A percentile compares a stretch with the other conserved stretches of the same genome.
Conservation (phyloP, 2,329 filamentous ascomycete genomes). For the Eurotiales sp. region DNA sequence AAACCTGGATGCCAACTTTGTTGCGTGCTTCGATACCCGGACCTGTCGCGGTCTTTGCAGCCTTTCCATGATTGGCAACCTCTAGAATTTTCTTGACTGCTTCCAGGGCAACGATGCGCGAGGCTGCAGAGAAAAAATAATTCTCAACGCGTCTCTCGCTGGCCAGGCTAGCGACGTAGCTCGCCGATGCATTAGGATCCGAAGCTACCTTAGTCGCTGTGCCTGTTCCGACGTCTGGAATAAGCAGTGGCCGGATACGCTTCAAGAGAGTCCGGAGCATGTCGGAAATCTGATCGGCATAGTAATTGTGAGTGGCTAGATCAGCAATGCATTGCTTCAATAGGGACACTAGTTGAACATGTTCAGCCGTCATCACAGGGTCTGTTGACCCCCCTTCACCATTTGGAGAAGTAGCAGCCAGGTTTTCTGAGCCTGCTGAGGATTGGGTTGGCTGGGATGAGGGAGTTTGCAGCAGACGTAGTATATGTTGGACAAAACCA, state of each 20-base stretch:
- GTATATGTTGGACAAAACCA: constrained; percentile 78
- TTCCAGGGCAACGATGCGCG: constrained; percentile 63
- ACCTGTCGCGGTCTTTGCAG: constrained; percentile 50
- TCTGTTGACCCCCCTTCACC: constrained; percentile 11
- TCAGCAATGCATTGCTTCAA: constrained; percentile 84
- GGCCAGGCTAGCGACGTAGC: constrained; percentile 38
- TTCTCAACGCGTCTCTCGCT: constrained; percentile 53
- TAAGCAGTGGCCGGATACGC: constrained; percentile 65
- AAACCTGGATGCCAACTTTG: constrained; percentile 73
- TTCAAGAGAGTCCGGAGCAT: constrained; percentile 81
- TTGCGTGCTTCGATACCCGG: constrained; percentile 66
- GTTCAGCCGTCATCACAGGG: constrained; percentile 19
- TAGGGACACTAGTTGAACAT: constrained; percentile 61
- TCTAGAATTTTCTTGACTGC: constrained; percentile 78
- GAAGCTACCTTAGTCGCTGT: constrained; percentile 46
- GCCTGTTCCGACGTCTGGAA: constrained; percentile 40
- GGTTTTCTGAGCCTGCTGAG: neutral
- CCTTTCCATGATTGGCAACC: constrained; percentile 69
- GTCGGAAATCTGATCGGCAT: constrained; percentile 91
- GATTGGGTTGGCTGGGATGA: constrained; percentile 20
- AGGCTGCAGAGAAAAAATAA: constrained; percentile 62
- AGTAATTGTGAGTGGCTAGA: constrained; percentile 91
- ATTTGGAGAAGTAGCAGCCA: constrained; percentile 19
- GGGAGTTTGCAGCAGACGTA: constrained; percentile 67
- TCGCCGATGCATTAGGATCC: constrained; percentile 48